A percentile compares a stretch with the other conserved stretches of the same genome.
phyloP scores from a whole-genome alignment of 2,329 filamentous ascomycete species.

The Aspergillus sergii region DNA sequence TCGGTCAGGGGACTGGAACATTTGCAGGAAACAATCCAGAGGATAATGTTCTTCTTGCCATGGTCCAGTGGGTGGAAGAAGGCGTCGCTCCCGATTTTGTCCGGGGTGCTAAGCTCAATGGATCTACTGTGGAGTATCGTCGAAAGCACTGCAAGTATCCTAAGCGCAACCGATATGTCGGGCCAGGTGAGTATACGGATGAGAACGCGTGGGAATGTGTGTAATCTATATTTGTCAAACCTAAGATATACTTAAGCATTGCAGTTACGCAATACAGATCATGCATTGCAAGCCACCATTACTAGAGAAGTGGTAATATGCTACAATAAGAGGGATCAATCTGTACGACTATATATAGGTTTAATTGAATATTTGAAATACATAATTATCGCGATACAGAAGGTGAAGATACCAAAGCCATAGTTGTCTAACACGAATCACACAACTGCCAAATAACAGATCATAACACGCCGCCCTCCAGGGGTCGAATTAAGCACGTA shows the following conservation, averaged over 20 bases:
- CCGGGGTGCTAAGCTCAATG: neutral
- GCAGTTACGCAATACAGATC: fast-evolving
- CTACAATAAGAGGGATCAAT: too few species aligned
- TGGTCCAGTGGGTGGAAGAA: neutral
- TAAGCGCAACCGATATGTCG: neutral
- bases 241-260: neutral
- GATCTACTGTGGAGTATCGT: neutral
- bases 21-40: neutral
- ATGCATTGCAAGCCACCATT: too few species aligned
- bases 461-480: fast-evolving
- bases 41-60: neutral
- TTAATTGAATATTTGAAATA: too few species aligned
- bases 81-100: neutral
- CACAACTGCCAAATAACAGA: neutral
- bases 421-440: too few species aligned
- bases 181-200: neutral
- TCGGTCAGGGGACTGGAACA: neutral
- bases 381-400: too few species aligned
- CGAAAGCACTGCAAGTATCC: neutral
- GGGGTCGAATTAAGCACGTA: neutral
- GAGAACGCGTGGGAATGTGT: neutral
- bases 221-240: neutral
- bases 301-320: too few species aligned
- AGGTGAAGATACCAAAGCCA: too few species aligned
- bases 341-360: too few species aligned